Evolutionary conservation across 257 asterid genomes (phyloP), one percentile per base, ranked within the genome.

Genomic region (Catharanthus roseus): DNA sequence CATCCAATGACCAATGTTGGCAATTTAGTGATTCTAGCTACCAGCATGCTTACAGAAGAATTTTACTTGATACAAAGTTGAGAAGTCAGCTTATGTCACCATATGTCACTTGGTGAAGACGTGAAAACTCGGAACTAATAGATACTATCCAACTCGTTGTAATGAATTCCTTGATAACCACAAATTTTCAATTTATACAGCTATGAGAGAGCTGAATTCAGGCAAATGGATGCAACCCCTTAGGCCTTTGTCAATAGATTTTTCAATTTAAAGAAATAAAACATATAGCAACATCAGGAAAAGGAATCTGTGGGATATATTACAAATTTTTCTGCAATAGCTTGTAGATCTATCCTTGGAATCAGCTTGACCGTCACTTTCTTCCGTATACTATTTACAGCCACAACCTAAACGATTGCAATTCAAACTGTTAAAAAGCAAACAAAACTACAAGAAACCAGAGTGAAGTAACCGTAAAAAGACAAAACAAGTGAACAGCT

Each of bases 241-340:
- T 41, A 34, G 39, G 63, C 33, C 56, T 72, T 53, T 51, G 11
- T 41, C 31, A 33, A 65, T 47, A 18, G 18, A 21, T 63, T 29
- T 21, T 47, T 34, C 54, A 47, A 23, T 13, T 42, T 23, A 24
- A n/a, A 1, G 21, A 24, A 38, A 42, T 21, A 44, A 49, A 16
- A 69, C 18, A 38, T 44, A 24, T 13, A 41, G 10, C 10, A 34
- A 36, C 16, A 18, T 36, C 41, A 42, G 65, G 26, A 65, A 67
- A 69, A 0, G 49, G 41, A 49, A 54, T 34, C 6, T 18, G 39
- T 60, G 60, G 12, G 61, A 70, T 41, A 47, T 61, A 88, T 87
- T 86, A 95, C 97, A 84, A 89, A 79, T 88, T 95, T 95, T 74
- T 79, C 92, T n/a, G 99, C 99, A 88, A 95, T 65, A 57, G 97